Base-by-base conservation (phyloP, 73 alveolate genomes). In the Paramecium pentaurelia region DNA sequence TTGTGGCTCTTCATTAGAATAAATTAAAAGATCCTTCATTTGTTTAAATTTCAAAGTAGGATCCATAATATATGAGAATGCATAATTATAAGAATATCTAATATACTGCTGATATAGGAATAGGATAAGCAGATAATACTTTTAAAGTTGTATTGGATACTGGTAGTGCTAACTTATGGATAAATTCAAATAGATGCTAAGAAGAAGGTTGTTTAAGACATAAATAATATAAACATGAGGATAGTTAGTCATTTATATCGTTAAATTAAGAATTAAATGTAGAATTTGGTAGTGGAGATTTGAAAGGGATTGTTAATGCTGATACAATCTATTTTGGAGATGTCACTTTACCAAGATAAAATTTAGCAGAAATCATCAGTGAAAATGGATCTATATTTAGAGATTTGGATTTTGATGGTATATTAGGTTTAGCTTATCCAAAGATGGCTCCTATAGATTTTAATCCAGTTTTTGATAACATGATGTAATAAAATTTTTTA, bases 381-480 rank as follows among this genome's bases (percentile, higher is more conserved):
- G 97, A 93, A 93, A 86, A 84, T 22, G 98, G 98, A 71, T 92
- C 71, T 14, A 93, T 96, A 58, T 95, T 96, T 54, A 86, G 64
- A 58, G 92, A 94, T 11, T 86, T 94, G 18, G 94, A 88, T 27
- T 93, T 95, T 90, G 84, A 94, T 54, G 98, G 98, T 6, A 95
- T 95, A 34, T 87, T 96, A 45, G 99, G 99, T 10, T 86, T 96
- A 8, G 97, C 97, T 22, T 96, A 54, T 84, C 97, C 97, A 3
- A 60, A 60, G 16, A 95, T 96, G 98, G 95, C 96, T 8, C 97
- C 97, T 8, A 49, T 36, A 77, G 92, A 77, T 14, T 83, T 51
- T 44, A 73, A 71, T 30, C 96, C 97, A 18, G 77, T 92, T 16
- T 94, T 93, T 68, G 98, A 96, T 36, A 92, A 51, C 42, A 30